Percentiles rank a stretch among this genome's conserved stretches.
phyloP scores from a whole-genome alignment of 2,329 filamentous ascomycete species.

The Ophiostoma ulmi region DNA sequence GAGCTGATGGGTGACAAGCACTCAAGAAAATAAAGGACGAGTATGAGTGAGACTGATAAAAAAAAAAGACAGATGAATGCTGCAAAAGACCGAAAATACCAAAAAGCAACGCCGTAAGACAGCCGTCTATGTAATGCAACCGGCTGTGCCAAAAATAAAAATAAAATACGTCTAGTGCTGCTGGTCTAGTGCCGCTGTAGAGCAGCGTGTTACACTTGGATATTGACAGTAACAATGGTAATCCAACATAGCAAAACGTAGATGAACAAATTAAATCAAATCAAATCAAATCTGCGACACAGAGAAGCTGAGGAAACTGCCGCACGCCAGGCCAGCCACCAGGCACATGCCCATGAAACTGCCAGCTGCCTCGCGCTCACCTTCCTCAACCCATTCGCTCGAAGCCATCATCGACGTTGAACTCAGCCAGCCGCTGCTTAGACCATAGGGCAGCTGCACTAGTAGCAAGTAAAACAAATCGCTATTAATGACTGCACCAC shows the following conservation, averaged over 20 bases:
- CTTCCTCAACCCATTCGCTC: constrained; percentile 70
- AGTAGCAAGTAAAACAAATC: constrained; percentile 83
- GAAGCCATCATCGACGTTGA: constrained; percentile 90
- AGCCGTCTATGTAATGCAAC: not conserved
- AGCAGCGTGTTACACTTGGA: not conserved
- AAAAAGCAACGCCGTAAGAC: constrained; percentile 5
- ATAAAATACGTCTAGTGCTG: not conserved
- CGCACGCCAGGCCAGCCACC: constrained; percentile 74
- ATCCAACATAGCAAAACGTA: not conserved
- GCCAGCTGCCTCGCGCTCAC: constrained; percentile 81
- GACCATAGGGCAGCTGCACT: constrained; percentile 77
- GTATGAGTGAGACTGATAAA: not conserved
- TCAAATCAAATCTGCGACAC: constrained; percentile 47
- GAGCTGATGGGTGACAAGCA: not conserved
- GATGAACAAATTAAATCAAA: not conserved
- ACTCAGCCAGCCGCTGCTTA: constrained; percentile 81
- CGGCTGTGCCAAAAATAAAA: not conserved
- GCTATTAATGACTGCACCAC: constrained; percentile 67
- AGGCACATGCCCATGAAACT: constrained; percentile 91
- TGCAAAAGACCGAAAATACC: not conserved
- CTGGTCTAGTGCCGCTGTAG: not conserved
- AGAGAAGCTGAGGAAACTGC: constrained; percentile 86
- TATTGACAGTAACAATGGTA: not conserved
- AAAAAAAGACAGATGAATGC: not conserved
- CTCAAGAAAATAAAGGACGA: not conserved